Base-by-base conservation (phyloP, 2,329 filamentous ascomycete species). In the Aspergillus sp. region DNA sequence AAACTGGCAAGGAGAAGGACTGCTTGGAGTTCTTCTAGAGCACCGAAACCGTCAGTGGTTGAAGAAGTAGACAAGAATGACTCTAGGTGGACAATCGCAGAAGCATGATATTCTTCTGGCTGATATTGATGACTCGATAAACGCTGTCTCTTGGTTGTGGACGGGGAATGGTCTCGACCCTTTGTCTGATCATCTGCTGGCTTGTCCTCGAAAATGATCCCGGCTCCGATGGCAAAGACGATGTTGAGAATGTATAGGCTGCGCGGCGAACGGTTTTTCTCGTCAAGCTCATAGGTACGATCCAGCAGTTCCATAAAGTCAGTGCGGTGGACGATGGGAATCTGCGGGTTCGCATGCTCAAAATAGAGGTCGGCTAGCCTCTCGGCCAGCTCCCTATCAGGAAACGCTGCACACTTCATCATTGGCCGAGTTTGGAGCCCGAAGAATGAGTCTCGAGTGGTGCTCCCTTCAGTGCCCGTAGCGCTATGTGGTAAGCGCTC, bases 191-290 rank as follows among this genome's bases (percentile, higher is more conserved):
- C 66, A 20, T 66, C 64, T 26, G 66, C 66, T 5, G 69, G 47
- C 30, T 72, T 76, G 39, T 76, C 73, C 52, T 78, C 90, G 64
- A 96, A 86, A 63, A 97, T 96, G 66, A 97, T 96, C 17, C 92
- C 93, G 17, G 90, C 89, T 6, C 95, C 95, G 66, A 98, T 97
- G 13, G 93, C 93, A 76, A 96, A 98, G 22, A 98, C 93, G 76
- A 98, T 97, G 74, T 97, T 97, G 61, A 98, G 81, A 78, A 96
- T 85, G 75, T 97, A 98, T n/a, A 95, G 81, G 74, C 96, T 92
- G 53, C 89, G 83, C 4, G 91, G 85, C 2, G 89, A 89, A 24
- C 89, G 83, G 53, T 84, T 82, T 57, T 85, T 84, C 47, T 85
- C 82, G 18, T 89, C 85, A 0, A 85, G 83, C 4, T 84, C 81